Base-by-base conservation (phyloP, 2,329 filamentous ascomycete genomes). In the Diplocarpon mali region DNA sequence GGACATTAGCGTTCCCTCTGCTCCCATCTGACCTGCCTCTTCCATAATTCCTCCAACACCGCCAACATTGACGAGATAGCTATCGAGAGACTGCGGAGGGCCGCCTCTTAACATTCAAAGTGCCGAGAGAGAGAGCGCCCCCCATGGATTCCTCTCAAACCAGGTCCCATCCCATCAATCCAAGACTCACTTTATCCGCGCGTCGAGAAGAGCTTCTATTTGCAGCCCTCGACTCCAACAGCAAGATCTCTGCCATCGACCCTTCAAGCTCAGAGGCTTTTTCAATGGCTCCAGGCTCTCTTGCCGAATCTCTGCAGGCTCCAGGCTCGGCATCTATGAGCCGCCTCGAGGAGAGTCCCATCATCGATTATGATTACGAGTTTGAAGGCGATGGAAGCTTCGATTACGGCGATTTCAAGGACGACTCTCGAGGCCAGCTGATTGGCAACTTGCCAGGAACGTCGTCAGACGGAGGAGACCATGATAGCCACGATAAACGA, bases 341-440 rank as follows among this genome's bases (percentile, higher is more conserved):
- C 44, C 73, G 69, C 51, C 74, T 78, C 36, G 78, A 87, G 28
- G 83, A 88, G 39, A 92, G 83, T 52, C 87, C 89, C 0, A 89
- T 81, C 59, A 71, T 93, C 46, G 87, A 95, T 60, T 92, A 88
- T 57, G 80, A 84, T 53, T 81, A 84, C 53, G 80, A 85, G 38
- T 79, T 87, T 46, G 85, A 89, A 47, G 71, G 70, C 47, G 84
- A 89, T 58, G 75, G 74, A 30, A 80, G 72, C 60, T 89, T 87
- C 61, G 84, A 87, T 44, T 70, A 72, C 38, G 41, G 34, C 12
- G 67, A 67, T 50, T 65, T 69, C 40, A 61, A 57, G 42, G 68
- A 76, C 48, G 69, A 69, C 44, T 70, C 69, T 14, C 72, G 79
- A 31, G 70, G 74, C 45, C 73, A 77, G 51, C 78, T 92, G 75